A percentile compares a stretch with the other conserved stretches of the same genome.
Conservation (phyloP, 2,329 filamentous ascomycete species). For the Fusarium succisae region DNA sequence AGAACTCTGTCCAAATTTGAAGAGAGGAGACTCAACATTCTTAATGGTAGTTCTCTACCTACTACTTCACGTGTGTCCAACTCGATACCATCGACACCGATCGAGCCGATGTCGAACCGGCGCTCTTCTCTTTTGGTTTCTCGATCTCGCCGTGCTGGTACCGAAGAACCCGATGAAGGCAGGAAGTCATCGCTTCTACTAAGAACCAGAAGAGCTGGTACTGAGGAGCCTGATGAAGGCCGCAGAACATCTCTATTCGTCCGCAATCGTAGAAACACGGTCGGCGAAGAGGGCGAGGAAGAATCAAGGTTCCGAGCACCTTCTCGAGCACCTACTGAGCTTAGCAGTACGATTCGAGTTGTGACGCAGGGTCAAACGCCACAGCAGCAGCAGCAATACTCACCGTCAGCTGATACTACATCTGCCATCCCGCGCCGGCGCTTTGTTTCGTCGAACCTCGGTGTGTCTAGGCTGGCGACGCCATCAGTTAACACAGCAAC, state of each 20-base stretch:
- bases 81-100: conserved; percentile 52
- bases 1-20: conserved; percentile 62
- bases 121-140: conserved; percentile 61
- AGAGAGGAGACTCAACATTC: conserved; percentile 60
- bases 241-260: conserved; percentile 55
- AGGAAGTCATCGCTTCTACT: conserved; percentile 55
- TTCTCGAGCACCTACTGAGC: conserved; percentile 67
- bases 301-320: conserved; percentile 63
- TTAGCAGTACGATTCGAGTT: conserved; percentile 52
- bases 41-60: conserved; percentile 56
- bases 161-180: conserved; percentile 60
- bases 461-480: conserved; percentile 55
- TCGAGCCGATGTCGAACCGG: conserved; percentile 52
- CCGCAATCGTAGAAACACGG: conserved; percentile 57
- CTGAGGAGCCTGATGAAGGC: conserved; percentile 60
- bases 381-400: conserved; percentile 5
- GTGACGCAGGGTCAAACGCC: conserved; percentile 41
- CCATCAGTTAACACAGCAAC: conserved; percentile 51
- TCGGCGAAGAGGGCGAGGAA: conserved; percentile 59
- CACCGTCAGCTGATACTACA: conserved; percentile 38
- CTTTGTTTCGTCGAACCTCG: conserved; percentile 59
- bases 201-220: conserved; percentile 57
- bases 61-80: conserved; percentile 56
- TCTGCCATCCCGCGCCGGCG: conserved; percentile 62
- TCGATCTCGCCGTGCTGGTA: conserved; percentile 56